Conservation (phyloP, 768 basidiomycete species). For the Lentinula sp. region DNA sequence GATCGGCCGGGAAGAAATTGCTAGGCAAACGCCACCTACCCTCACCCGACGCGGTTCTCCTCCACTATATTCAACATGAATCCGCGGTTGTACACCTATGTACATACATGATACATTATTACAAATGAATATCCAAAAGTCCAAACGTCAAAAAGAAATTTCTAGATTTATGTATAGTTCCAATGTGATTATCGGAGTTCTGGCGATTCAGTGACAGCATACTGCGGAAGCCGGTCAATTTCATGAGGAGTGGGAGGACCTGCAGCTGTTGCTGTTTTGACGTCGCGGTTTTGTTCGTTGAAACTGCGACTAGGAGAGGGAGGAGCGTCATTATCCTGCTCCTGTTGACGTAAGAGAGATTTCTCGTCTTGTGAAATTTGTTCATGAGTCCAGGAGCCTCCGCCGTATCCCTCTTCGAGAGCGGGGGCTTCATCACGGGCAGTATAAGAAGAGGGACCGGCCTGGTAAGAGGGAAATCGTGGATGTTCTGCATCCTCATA, state of each 20-base stretch:
- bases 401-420: slow-evolving; percentile 4
- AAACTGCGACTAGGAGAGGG: too few species aligned
- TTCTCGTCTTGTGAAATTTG: slow-evolving; percentile 2
- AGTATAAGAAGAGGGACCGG: not conserved
- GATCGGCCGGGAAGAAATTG: too few species aligned
- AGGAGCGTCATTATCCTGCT: not conserved
- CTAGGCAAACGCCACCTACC: too few species aligned
- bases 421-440: not conserved
- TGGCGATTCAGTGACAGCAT: not conserved
- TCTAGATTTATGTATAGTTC: not conserved
- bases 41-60: too few species aligned
- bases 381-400: slow-evolving; percentile 5
- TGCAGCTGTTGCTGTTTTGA: not conserved
- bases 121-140: not conserved
- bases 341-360: not conserved
- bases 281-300: not conserved
- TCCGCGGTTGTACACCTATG: not conserved
- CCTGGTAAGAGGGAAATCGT: not conserved
- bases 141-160: not conserved
- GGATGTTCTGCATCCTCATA: not conserved
- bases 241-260: not conserved
- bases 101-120: too few species aligned
- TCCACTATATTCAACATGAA: not conserved
- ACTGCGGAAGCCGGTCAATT: not conserved
- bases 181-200: not conserved